A percentile compares a stretch with the other conserved stretches of the same genome.
phyloP scores from a whole-genome alignment of 345 rosid genomes.

The Eucalyptus cloeziana region DNA sequence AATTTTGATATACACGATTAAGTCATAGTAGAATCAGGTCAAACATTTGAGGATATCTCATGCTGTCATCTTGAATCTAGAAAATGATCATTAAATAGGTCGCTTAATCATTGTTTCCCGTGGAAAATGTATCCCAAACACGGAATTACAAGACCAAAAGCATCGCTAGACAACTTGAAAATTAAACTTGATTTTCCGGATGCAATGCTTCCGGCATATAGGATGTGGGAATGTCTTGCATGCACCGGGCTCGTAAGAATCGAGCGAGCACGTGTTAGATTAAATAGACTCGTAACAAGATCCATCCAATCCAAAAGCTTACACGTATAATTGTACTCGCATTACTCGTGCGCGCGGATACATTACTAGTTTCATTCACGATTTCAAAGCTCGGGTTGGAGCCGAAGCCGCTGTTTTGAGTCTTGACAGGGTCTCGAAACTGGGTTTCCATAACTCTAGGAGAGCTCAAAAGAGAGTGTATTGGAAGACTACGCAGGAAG shows the following conservation, averaged over 20 bases:
- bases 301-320: not conserved
- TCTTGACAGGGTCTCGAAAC: not conserved
- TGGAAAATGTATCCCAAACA: not conserved
- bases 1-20: not conserved
- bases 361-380: not conserved
- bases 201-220: not conserved
- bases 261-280: not conserved
- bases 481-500: not conserved
- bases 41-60: not conserved
- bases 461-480: not conserved
- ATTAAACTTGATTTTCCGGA: not conserved
- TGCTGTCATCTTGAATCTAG: not conserved
- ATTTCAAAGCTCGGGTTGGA: not conserved
- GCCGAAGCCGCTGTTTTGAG: not conserved
- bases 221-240: not conserved
- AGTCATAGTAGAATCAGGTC: not conserved
- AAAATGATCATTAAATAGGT: not conserved
- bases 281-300: not conserved
- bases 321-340: not conserved
- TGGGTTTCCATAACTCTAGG: not conserved
- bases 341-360: rapidly evolving
- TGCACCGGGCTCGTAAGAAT: not conserved
- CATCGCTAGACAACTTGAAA: not conserved
- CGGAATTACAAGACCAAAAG: not conserved
- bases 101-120: not conserved